A percentile compares a stretch with the other conserved stretches of the same genome.
Evolutionary conservation across 495 filamentous ascomycete genomes (phyloP).

Genomic region (Diplogelasinospora grovesii): DNA sequence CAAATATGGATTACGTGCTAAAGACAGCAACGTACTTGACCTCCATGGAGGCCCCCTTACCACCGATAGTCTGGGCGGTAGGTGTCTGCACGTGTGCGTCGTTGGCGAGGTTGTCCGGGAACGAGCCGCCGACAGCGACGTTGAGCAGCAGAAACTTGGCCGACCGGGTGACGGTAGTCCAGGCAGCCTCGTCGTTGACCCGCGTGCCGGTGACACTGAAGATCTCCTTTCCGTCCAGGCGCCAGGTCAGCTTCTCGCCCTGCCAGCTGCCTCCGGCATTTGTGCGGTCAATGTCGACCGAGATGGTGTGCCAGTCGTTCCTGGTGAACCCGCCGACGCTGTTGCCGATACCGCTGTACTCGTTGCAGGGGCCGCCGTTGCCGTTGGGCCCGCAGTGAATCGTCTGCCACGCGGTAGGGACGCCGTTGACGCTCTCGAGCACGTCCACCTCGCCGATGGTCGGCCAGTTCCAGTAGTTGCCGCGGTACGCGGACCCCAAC

Average conservation of each 20-base stretch:
- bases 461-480: constrained; percentile 33
- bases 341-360: constrained; percentile 33
- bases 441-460: constrained; percentile 41
- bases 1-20: constrained; percentile 3
- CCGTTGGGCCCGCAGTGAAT: constrained; percentile 41
- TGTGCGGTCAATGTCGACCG: constrained; percentile 33
- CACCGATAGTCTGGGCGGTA: background rate
- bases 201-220: constrained; percentile 24
- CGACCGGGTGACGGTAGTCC: constrained; percentile 29
- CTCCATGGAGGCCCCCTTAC: background rate
- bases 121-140: constrained; percentile 41
- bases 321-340: constrained; percentile 14
- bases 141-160: constrained; percentile 38
- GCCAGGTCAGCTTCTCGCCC: constrained; percentile 38
- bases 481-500: constrained; percentile 30
- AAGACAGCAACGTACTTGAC: constrained; percentile 3
- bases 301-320: constrained; percentile 36
- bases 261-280: constrained; percentile 23
- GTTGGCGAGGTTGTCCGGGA: constrained; percentile 6
- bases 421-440: constrained; percentile 39
- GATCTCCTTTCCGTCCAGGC: constrained; percentile 30
- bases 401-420: constrained; percentile 30
- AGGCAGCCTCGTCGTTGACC: constrained; percentile 28
- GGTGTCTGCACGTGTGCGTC: background rate
- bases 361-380: constrained; percentile 37